These are phyloP conservation scores for Inosperma sp. DNA, from an alignment of 768 basidiomycete genomes.

Conservation along the genomic window DNA sequence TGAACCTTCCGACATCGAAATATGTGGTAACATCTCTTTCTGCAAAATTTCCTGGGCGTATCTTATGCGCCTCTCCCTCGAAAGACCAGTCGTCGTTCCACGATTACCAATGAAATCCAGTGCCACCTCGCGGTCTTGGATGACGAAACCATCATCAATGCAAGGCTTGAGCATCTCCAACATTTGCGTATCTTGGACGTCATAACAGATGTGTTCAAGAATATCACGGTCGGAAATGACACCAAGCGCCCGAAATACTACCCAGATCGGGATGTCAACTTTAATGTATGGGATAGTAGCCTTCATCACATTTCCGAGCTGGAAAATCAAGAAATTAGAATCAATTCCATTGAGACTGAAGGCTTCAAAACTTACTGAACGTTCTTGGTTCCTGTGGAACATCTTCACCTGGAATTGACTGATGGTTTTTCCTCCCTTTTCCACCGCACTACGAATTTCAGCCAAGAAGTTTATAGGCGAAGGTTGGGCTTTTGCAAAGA, in stretches of 20 bases:
- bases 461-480: slow-evolving; percentile 94
- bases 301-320: slow-evolving; percentile 92
- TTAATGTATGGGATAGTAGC: slow-evolving; percentile 98
- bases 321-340: too few species aligned
- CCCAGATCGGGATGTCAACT: slow-evolving; percentile 97
- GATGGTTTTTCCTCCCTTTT: slow-evolving; percentile 97
- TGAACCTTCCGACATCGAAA: slow-evolving; percentile 92
- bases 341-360: slow-evolving; percentile 5
- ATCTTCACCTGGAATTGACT: slow-evolving; percentile 98
- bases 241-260: slow-evolving; percentile 96
- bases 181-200: slow-evolving; percentile 93
- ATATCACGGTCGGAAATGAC: slow-evolving; percentile 98
- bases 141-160: slow-evolving; percentile 97
- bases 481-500: slow-evolving; percentile 96
- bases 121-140: slow-evolving; percentile 95
- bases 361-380: slow-evolving; percentile 55
- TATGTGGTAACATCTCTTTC: slow-evolving; percentile 97
- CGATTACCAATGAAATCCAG: slow-evolving; percentile 98
- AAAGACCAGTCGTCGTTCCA: slow-evolving; percentile 90
- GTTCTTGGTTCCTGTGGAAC: slow-evolving; percentile 86
- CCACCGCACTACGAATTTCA: slow-evolving; percentile 95
- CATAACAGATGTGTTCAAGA: slow-evolving; percentile 97
- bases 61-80: slow-evolving; percentile 86
- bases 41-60: slow-evolving; percentile 98
- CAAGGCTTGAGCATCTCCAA: slow-evolving; percentile 98